Conservation (phyloP, 1,284 basidiomycete species). For the Pseudozyma hubeiensis region DNA sequence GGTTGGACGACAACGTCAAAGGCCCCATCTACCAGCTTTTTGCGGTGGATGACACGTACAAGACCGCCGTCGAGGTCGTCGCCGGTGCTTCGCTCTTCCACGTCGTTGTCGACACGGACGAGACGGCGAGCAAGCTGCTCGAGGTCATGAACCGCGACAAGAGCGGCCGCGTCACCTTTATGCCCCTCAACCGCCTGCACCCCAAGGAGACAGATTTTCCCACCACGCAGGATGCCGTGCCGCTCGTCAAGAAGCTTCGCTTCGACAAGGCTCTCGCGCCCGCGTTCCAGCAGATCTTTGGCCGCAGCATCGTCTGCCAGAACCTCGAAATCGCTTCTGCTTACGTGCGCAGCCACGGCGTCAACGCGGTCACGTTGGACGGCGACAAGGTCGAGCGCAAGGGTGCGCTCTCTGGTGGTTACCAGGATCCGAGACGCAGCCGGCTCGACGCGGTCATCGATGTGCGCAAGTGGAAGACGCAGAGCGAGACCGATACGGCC, state of each 20-base stretch:
- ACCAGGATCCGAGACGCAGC: constrained; percentile 89
- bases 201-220: constrained; percentile 77
- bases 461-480: constrained; percentile 81
- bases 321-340: constrained; percentile 91
- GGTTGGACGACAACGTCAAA: constrained; percentile 79
- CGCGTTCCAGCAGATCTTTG: constrained; percentile 98
- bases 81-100: constrained; percentile 97
- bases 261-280: constrained; percentile 80
- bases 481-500: constrained; percentile 77
- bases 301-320: constrained; percentile 93
- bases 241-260: constrained; percentile 79
- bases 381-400: constrained; percentile 98
- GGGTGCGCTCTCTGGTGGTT: constrained; percentile 94
- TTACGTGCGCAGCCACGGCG: constrained; percentile 91
- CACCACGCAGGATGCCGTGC: constrained; percentile 82
- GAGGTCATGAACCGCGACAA: constrained; percentile 92
- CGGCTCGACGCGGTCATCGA: constrained; percentile 87
- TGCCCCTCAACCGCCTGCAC: constrained; percentile 96
- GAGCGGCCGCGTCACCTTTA: constrained; percentile 94
- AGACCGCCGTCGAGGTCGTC: constrained; percentile 91
- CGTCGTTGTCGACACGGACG: constrained; percentile 95
- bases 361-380: constrained; percentile 96
- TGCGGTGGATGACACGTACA: constrained; percentile 91
- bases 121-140: constrained; percentile 86
- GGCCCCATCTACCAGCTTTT: constrained; percentile 95